Evolutionary conservation across 345 rosid genomes (phyloP).

Genomic region (Eucalyptus coolabah): DNA sequence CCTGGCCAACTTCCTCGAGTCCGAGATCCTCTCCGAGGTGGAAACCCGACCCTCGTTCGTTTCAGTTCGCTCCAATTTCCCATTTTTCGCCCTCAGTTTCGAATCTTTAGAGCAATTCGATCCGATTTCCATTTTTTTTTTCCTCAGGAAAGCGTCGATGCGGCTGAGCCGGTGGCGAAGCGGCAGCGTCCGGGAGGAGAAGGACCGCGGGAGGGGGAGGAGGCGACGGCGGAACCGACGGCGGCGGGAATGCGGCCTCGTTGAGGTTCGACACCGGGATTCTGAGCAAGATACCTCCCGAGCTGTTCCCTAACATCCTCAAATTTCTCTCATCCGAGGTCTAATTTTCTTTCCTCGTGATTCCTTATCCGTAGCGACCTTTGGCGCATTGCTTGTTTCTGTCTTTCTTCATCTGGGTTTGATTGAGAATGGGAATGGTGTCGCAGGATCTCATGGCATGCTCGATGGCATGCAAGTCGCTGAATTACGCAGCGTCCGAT

Average conservation of each 20-base stretch:
- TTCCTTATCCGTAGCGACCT: not conserved
- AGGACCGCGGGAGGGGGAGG: not conserved
- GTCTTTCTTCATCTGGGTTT: not conserved
- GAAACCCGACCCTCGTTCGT: slow-evolving; percentile 11
- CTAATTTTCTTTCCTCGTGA: not conserved
- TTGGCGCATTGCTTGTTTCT: not conserved
- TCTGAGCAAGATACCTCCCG: slow-evolving; percentile 68
- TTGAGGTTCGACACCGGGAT: slow-evolving; percentile 56
- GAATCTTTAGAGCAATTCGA: not conserved
- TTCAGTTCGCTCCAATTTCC: not conserved
- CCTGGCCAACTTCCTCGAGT: slow-evolving; percentile 66
- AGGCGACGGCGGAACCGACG: not conserved
- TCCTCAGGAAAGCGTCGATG: slow-evolving; percentile 13
- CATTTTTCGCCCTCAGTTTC: not conserved
- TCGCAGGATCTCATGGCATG: slow-evolving; percentile 83
- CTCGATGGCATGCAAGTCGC: slow-evolving; percentile 66
- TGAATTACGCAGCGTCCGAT: slow-evolving; percentile 69
- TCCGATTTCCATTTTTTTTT: not conserved
- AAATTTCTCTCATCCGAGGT: slow-evolving; percentile 96
- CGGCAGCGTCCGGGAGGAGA: slow-evolving; percentile 17
- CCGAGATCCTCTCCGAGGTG: slow-evolving; percentile 48
- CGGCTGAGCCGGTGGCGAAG: slow-evolving; percentile 35
- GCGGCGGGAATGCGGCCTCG: not conserved
- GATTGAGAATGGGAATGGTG: not conserved
- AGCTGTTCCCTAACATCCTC: slow-evolving; percentile 72